These are phyloP conservation scores for Botryotinia calthae DNA, from an alignment of 2,329 filamentous ascomycete genomes.

Conservation along the genomic window DNA sequence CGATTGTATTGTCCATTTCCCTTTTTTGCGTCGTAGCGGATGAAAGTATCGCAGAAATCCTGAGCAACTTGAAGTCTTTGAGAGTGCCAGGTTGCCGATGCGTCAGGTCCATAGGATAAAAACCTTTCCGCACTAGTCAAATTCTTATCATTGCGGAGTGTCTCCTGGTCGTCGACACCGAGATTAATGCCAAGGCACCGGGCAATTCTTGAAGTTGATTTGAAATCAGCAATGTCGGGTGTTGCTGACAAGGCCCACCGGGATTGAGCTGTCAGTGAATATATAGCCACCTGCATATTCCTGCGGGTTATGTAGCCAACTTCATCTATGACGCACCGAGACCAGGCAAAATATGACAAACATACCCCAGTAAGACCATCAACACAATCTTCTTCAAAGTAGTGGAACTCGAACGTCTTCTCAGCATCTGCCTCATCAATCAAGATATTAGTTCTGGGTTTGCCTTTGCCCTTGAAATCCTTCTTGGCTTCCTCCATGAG, in stretches of 20 bases:
- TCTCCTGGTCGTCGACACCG: not conserved
- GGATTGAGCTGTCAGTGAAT: not conserved
- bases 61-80: slow-evolving; percentile 4
- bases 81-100: not conserved
- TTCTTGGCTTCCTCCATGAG: not conserved
- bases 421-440: not conserved
- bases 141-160: not conserved
- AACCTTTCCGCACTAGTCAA: not conserved
- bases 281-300: not conserved
- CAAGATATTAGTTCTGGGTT: not conserved
- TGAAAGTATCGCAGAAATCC: not conserved
- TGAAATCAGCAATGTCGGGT: not conserved
- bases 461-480: not conserved
- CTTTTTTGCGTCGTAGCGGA: not conserved
- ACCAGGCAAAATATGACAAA: not conserved
- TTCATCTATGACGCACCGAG: slow-evolving; percentile 4
- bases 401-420: not conserved
- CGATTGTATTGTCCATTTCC: not conserved
- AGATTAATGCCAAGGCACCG: slow-evolving; percentile 11
- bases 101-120: slow-evolving; percentile 9
- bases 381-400: not conserved
- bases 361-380: not conserved
- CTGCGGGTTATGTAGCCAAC: not conserved
- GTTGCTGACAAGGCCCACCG: slow-evolving; percentile 16
- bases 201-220: not conserved